Evolutionary conservation across 345 rosid species (phyloP), one percentile per base, ranked within the genome.

Genomic region (Carallia brachiata): DNA sequence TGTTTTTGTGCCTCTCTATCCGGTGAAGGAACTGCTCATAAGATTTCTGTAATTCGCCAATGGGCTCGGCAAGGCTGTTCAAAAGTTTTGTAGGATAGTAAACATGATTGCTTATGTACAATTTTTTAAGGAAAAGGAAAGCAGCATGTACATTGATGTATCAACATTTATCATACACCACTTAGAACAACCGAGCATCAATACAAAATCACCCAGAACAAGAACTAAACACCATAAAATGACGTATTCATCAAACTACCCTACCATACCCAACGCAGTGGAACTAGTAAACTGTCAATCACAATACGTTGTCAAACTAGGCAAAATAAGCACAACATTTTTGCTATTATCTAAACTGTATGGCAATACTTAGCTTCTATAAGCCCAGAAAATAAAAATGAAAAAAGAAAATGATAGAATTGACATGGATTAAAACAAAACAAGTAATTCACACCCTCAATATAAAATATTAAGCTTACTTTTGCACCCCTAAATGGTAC

Each of bases 31-130:
- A 95, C 72, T 85, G 92, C 70, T 87, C 84, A 58, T 89, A 90
- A 17, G 99, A 87, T 77, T 86, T 90, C 84, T 88, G 88, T 80
- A 95, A 75, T 80, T 94, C 97, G 71, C 84, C 90, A 62, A 81
- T 64, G 3, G 97, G 97, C 78, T 95, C 97, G 16, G 97, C 97
- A 71, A 88, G 90, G 77, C 99, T 91, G 81, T 65, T 56, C 50
- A 73, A 39, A 18, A 36, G 23, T 52, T 68, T 65, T 55, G 73
- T 48, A 53, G 30, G 63, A 65, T 27, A 44, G 53, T 52, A 27
- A 65, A 72, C 19, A 69, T 28, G 23, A 23, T 23, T 23, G 68
- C 65, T 62, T 16, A 23, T 40, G 57, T 48, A 48, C 40, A 65
- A n/a, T 52, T 34, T 52, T 53, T 57, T 61, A 37, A 6, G 9